Evolutionary conservation across 495 filamentous ascomycete species (phyloP).

Genomic region (Niebla homalea): DNA sequence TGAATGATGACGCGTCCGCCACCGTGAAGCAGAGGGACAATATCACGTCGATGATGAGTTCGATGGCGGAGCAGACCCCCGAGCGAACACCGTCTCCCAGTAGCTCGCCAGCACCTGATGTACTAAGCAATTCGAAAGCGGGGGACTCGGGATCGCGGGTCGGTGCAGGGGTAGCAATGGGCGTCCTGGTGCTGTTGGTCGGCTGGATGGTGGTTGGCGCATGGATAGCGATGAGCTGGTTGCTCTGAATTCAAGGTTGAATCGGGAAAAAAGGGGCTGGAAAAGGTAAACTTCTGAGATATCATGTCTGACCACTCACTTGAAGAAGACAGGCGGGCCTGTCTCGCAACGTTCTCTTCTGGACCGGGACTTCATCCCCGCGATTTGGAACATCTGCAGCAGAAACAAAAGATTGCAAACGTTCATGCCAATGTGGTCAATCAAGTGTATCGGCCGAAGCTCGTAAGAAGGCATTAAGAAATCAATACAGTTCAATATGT

Average conservation of each 20-base stretch:
- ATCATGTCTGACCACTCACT: too few species aligned
- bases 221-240: constrained; percentile 15
- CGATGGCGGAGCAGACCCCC: background rate
- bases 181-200: constrained; percentile 14
- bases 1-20: background rate
- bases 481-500: too few species aligned
- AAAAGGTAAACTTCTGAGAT: too few species aligned
- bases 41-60: background rate
- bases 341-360: too few species aligned
- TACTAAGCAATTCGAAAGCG: background rate
- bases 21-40: background rate
- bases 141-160: constrained; percentile 11
- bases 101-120: background rate
- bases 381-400: too few species aligned
- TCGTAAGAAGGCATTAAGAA: too few species aligned
- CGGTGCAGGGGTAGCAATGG: constrained; percentile 11
- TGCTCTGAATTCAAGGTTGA: background rate
- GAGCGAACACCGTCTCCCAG: background rate
- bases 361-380: too few species aligned
- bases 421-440: too few species aligned
- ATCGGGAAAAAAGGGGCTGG: too few species aligned
- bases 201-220: constrained; percentile 15
- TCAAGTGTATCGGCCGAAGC: too few species aligned
- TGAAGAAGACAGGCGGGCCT: too few species aligned
- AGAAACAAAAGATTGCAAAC: too few species aligned